A percentile compares a stretch with the other conserved stretches of the same genome.
phyloP scores from a whole-genome alignment of 2,329 filamentous ascomycete genomes.

The Bisporella sp. region DNA sequence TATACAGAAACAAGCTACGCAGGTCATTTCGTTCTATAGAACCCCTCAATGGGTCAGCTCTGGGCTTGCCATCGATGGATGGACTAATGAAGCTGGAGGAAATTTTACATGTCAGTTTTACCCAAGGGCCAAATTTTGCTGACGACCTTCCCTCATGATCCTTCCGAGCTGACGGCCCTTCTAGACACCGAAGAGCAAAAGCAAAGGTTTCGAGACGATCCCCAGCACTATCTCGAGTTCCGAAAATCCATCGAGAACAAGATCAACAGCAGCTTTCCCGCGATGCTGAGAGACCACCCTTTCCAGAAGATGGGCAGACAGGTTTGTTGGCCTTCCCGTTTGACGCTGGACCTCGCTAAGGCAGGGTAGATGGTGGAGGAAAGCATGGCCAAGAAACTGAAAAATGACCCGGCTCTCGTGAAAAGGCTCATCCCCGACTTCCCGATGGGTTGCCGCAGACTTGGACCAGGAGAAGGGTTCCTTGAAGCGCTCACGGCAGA shows the following conservation, averaged over 20 bases:
- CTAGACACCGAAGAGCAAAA: constrained; percentile 36
- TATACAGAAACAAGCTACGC: constrained; percentile 27
- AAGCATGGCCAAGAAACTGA: constrained; percentile 41
- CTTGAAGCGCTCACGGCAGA: constrained; percentile 28
- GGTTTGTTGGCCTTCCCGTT: neutral
- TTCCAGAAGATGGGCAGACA: neutral
- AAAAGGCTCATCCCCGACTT: constrained; percentile 36
- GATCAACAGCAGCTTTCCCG: constrained; percentile 26
- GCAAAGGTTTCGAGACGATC: constrained; percentile 39
- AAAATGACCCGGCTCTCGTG: constrained; percentile 42
- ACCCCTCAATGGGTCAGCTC: constrained; percentile 20
- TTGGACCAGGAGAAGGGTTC: constrained; percentile 33
- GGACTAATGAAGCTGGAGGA: constrained; percentile 35
- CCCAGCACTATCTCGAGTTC: constrained; percentile 39
- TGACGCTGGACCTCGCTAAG: neutral
- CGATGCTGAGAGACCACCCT: neutral
- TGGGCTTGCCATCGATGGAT: constrained; percentile 13
- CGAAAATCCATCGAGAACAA: constrained; percentile 36
- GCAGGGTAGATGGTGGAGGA: constrained; percentile 13
- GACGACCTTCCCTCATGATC: constrained; percentile 29
- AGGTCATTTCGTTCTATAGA: constrained; percentile 9
- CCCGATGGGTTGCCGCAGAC: constrained; percentile 33
- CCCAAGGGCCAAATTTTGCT: constrained; percentile 31
- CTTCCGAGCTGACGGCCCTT: constrained; percentile 33
- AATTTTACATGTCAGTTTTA: constrained; percentile 37